Base-by-base conservation (phyloP, 2,329 filamentous ascomycete species). In the Trichoderma sp. region DNA sequence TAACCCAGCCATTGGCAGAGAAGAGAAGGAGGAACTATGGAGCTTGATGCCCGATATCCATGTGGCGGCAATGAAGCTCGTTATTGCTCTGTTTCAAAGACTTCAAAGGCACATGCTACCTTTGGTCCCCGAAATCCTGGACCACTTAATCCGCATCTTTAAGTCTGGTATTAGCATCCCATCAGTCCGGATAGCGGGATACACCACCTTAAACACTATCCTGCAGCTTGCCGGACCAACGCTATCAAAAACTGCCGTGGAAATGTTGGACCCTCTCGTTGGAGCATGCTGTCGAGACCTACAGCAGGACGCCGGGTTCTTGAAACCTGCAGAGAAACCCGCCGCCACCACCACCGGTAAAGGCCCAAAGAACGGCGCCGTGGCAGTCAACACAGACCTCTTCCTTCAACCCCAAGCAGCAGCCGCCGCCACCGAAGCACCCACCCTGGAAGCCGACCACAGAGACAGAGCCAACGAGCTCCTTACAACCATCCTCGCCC, bases 1-100 rank as follows among this genome's bases (percentile, higher is more conserved):
- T 72, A 95, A 94, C 75, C 85, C 90, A 8, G 91, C 93, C 73
- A 88, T 96, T 73, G 87, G 90, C 36, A 88, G 92, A 73, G 93
- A 97, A 64, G 95, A 98, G 81, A 91, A 91, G 73, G 93, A 97
- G 68, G 88, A 91, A 58, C 85, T 98, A 4, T 95, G 92, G 88
- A 83, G 87, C 61, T 84, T 88, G 20, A 85, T 98, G 12, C 93
- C 95, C 5, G 85, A 87, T 11, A 88, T 98, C 50, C 94, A 98
- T 77, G 81, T 90, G 15, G 89, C 92, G 15, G 87, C 89, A n/a
- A 82, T 97, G 68, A 81, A 87, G 26, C 81, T 97, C 1, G 81
- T 93, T 26, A 80, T 85, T 9, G 81, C 84, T 12, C 78, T 96
- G 59, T 78, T 89, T 26, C 80, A 84, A 68, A 87, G 91, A 12